phyloP scores from a whole-genome alignment of 257 asterid genomes.

The Forsythia suspensa region DNA sequence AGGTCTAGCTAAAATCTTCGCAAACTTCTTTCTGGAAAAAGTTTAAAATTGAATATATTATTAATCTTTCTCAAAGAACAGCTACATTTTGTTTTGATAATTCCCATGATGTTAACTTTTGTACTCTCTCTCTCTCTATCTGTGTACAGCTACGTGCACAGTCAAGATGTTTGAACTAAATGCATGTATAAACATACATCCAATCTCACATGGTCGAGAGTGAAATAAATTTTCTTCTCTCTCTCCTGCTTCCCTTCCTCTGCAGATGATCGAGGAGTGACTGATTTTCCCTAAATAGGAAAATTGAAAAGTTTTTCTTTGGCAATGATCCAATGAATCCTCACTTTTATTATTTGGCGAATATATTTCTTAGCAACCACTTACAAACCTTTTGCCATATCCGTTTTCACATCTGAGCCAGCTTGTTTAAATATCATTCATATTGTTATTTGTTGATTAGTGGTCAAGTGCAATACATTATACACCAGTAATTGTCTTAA shows the following conservation, averaged over 20 bases:
- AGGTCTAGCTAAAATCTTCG: background rate
- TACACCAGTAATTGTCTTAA: background rate
- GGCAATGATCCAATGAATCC: background rate
- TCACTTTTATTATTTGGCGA: background rate
- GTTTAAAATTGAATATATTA: background rate
- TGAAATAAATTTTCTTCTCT: background rate
- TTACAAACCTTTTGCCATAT: too few relatives aligned
- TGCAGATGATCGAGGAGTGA: background rate
- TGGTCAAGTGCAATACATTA: background rate
- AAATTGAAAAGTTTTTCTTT: background rate
- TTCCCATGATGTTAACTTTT: background rate
- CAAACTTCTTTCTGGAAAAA: background rate
- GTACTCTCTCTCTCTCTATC: background rate
- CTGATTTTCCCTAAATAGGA: background rate
- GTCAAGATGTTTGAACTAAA: background rate
- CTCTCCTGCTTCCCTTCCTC: background rate
- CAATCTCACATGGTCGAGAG: background rate
- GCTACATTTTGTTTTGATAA: background rate
- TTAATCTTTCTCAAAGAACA: background rate
- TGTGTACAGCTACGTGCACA: background rate
- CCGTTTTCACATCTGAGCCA: too few relatives aligned
- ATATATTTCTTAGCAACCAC: too few relatives aligned
- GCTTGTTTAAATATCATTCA: too few relatives aligned
- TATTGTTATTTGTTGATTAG: background rate
- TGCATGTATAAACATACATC: background rate